Evolutionary conservation across 1,284 basidiomycete species (phyloP).

Genomic region (Retiboletus flavoniger): DNA sequence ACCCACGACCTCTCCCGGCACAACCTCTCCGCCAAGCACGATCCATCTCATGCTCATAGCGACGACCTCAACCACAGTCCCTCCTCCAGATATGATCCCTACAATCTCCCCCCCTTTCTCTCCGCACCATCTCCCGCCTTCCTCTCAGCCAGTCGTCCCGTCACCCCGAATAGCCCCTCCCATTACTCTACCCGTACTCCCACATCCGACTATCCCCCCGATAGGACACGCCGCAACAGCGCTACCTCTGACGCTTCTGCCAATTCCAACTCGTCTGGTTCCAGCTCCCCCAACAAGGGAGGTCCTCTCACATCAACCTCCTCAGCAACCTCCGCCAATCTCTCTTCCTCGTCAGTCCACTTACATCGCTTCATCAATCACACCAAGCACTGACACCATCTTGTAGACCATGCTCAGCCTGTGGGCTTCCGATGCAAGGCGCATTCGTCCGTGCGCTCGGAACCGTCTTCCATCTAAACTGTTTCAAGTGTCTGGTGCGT

Average conservation of each 20-base stretch:
- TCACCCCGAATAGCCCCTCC: conserved; percentile 50
- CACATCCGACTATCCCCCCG: conserved; percentile 51
- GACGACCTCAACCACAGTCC: conserved; percentile 66
- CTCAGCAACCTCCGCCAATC: conserved; percentile 42
- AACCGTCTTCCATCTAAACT: conserved; percentile 93
- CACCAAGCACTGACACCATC: conserved; percentile 17
- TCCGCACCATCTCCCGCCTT: conserved; percentile 51
- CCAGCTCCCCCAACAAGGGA: conserved; percentile 41
- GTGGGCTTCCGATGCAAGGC: conserved; percentile 80
- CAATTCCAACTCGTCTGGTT: conserved; percentile 46
- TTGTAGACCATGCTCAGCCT: conserved; percentile 66
- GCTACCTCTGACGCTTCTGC: conserved; percentile 50
- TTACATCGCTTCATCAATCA: conserved; percentile 18
- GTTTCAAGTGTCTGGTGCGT: conserved; percentile 94
- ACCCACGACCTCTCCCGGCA: conserved; percentile 53
- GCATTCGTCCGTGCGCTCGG: conserved; percentile 96
- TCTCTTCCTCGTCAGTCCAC: conserved; percentile 46
- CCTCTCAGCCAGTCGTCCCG: conserved; percentile 49
- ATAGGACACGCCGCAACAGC: conserved; percentile 43
- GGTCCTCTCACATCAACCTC: conserved; percentile 48
- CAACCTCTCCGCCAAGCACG: conserved; percentile 41
- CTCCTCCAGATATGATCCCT: conserved; percentile 25
- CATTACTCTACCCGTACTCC: conserved; percentile 46
- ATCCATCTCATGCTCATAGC: conserved; percentile 52
- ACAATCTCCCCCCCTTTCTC: conserved; percentile 28